These are phyloP conservation scores for Ballota nigra DNA, from an alignment of 257 asterid genomes.

Conservation along the genomic window DNA sequence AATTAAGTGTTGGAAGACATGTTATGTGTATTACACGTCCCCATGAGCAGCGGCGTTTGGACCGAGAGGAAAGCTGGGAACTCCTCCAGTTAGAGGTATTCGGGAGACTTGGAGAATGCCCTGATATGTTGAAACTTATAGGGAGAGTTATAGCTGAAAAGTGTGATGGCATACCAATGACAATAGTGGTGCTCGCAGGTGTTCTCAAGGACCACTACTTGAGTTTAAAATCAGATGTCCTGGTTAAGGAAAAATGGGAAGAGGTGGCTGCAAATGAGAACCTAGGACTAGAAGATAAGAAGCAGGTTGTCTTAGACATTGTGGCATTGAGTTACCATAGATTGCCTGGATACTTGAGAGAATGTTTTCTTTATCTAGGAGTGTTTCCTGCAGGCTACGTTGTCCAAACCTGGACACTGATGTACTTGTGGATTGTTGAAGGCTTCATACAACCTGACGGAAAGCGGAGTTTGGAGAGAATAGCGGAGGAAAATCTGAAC, in stretches of 20 bases:
- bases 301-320: neutral
- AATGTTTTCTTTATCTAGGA: constrained; percentile 49
- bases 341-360: constrained; percentile 31
- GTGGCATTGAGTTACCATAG: constrained; percentile 37
- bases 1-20: neutral
- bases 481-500: constrained; percentile 24
- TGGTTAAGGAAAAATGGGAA: constrained; percentile 16
- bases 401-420: too few relatives aligned
- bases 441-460: too few relatives aligned
- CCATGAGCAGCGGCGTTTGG: neutral
- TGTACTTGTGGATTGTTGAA: too few relatives aligned
- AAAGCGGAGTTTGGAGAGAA: constrained; percentile 22
- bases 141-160: neutral
- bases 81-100: constrained; percentile 28
- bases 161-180: neutral
- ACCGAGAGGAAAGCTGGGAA: neutral
- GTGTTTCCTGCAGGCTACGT: too few relatives aligned
- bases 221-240: neutral
- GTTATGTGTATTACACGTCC: too few relatives aligned
- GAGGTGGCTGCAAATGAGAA: constrained; percentile 11
- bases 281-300: neutral
- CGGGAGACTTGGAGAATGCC: neutral
- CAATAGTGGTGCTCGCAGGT: neutral
- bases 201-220: neutral
- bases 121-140: neutral